phyloP scores from a whole-genome alignment of 129 eudicot genomes.

The Flaveria sonorensis region DNA sequence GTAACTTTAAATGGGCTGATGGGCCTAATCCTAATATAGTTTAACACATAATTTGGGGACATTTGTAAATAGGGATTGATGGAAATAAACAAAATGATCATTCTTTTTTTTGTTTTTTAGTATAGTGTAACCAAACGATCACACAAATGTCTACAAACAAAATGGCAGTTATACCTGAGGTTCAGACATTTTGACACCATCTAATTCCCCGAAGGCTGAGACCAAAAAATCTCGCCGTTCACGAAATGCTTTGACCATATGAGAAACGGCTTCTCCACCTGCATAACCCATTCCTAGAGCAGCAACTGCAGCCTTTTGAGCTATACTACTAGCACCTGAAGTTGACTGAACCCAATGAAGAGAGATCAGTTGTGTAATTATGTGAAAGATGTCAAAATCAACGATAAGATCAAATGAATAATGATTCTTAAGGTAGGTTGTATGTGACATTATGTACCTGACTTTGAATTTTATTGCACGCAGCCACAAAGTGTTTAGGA shows the following conservation, averaged over 20 bases:
- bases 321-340: constrained; percentile 93
- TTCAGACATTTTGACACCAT: constrained; percentile 85
- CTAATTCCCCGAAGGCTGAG: constrained; percentile 67
- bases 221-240: constrained; percentile 84
- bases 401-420: background rate
- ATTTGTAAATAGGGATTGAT: background rate
- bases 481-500: constrained; percentile 86
- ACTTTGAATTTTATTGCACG: constrained; percentile 90
- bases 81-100: background rate
- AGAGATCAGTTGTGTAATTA: background rate
- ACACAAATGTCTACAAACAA: background rate
- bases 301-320: constrained; percentile 94
- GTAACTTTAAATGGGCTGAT: background rate
- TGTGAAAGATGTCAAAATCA: background rate
- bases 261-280: constrained; percentile 87
- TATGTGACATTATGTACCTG: constrained; percentile 49
- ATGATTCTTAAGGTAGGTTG: background rate
- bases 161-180: constrained; percentile 68
- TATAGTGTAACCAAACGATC: background rate
- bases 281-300: constrained; percentile 97
- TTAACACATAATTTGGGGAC: background rate
- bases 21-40: background rate
- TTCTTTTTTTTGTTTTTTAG: background rate
- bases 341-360: constrained; percentile 54
- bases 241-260: constrained; percentile 88